Conservation (phyloP, 768 basidiomycete genomes). For the Russula vinacea region DNA sequence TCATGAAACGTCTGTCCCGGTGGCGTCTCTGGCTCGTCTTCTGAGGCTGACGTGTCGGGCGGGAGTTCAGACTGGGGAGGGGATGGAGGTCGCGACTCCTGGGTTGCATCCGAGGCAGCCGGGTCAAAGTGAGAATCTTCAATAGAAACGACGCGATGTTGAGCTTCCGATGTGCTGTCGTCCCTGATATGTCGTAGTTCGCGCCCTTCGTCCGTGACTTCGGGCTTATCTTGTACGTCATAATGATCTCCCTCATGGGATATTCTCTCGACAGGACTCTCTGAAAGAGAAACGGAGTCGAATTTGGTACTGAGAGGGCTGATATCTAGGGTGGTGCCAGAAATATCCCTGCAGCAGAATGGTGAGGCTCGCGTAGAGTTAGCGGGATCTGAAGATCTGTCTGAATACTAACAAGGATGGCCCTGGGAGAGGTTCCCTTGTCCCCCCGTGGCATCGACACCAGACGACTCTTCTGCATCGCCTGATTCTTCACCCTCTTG, state of each 20-base stretch:
- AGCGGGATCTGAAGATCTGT: too few relatives aligned
- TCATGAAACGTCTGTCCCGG: not conserved
- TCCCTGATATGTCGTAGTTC: not conserved
- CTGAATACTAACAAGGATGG: slow-evolving; percentile 11
- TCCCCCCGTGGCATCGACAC: slow-evolving; percentile 48
- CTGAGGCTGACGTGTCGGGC: slow-evolving; percentile 28
- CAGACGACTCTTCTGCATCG: slow-evolving; percentile 40
- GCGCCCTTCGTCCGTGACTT: not conserved
- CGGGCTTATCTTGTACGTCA: slow-evolving; percentile 4
- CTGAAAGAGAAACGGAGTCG: slow-evolving; percentile 22
- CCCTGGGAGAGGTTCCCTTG: not conserved
- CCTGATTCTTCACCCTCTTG: slow-evolving; percentile 35
- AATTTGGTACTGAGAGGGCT: slow-evolving; percentile 27
- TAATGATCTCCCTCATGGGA: not conserved
- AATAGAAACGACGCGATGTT: not conserved
- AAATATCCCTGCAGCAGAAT: slow-evolving; percentile 35
- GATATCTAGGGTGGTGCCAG: slow-evolving; percentile 30
- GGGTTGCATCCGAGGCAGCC: slow-evolving; percentile 5
- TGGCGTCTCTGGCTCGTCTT: slow-evolving; percentile 1
- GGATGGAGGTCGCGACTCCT: slow-evolving; percentile 10
- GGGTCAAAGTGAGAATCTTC: slow-evolving; percentile 11
- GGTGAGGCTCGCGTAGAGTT: slow-evolving; percentile 3
- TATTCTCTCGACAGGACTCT: slow-evolving; percentile 9
- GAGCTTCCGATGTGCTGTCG: not conserved
- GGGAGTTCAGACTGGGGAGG: slow-evolving; percentile 15